Base-by-base conservation (phyloP, 257 asterid genomes). In the Solanum medicagineum region DNA sequence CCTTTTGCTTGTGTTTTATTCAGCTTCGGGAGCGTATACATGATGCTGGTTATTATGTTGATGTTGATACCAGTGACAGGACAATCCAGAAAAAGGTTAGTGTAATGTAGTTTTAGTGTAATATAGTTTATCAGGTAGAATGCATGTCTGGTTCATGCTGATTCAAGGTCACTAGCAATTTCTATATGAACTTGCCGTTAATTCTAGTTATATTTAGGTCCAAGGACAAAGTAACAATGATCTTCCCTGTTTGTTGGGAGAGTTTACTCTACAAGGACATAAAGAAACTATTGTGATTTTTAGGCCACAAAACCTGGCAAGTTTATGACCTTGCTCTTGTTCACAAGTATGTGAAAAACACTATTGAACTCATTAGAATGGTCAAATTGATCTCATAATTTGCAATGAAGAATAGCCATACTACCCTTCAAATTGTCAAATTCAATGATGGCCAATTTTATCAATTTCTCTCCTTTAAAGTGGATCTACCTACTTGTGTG, bases 81-180 rank as follows among this genome's bases (percentile, higher is more conserved):
- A 97, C 98, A 81, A 95, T 97, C 87, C 93, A 93, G 87, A 97
- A 97, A 85, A 97, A 95, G 98, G 99, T 95, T 17, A 4, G 90
- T 85, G 24, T 53, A 51, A 79, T 79, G 26, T 26, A 26, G 83
- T 53, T 53, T 79, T 4, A 24, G 71, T 24, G 16, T 8, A 36
- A 70, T 70, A 15, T 17, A 17, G 79, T 70, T 40, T 70, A 70
- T 70, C 79, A 70, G 51, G 24, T 70, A 40, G 8, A 70, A 70
- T 40, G 26, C 79, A 4, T 20, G 53, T 51, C 19, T 79, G 65
- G 15, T 26, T 10, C 19, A 4, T 17, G 10, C 82, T 75, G 29
- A 17, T 79, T 54, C 47, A 16, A 32, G 47, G 65, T 79, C 65
- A 16, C 53, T 55, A 51, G 19, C 47, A 53, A 53, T 53, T 53